Evolutionary conservation across 139 green algal species (phyloP).

Genomic region (Axilococcus clingmanii): DNA sequence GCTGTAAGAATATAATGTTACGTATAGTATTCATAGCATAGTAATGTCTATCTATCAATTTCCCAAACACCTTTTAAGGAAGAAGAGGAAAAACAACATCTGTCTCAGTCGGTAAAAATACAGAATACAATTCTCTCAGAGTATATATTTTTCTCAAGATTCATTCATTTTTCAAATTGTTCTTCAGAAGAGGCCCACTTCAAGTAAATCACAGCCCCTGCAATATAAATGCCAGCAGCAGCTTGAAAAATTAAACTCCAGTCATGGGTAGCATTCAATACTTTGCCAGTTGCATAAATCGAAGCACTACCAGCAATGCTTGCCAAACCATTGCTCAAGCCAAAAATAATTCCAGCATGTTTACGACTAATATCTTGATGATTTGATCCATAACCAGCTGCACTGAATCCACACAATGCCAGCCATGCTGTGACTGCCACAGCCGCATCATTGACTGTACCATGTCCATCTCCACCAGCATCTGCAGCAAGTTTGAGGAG

Average conservation of each 20-base stretch:
- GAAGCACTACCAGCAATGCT: conserved; percentile 44
- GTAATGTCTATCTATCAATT: too few species aligned
- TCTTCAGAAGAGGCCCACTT: conserved; percentile 40
- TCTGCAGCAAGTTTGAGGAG: conserved; percentile 42
- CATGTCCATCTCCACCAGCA: not conserved
- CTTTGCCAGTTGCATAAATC: conserved; percentile 41
- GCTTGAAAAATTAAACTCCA: conserved; percentile 50
- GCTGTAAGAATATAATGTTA: too few species aligned
- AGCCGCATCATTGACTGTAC: conserved; percentile 25
- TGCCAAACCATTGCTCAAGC: conserved; percentile 61
- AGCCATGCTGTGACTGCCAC: conserved; percentile 35
- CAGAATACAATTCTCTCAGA: not conserved
- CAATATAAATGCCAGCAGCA: conserved; percentile 43
- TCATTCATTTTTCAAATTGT: conserved; percentile 44
- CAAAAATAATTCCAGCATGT: conserved; percentile 63
- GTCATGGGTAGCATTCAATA: conserved; percentile 31
- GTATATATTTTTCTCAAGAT: not conserved
- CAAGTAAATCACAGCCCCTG: conserved; percentile 32
- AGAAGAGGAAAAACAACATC: conserved; percentile 1
- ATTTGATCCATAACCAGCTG: conserved; percentile 62
- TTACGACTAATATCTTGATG: conserved; percentile 66
- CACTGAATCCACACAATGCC: conserved; percentile 35
- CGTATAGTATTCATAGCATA: too few species aligned
- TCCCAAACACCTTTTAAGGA: too few species aligned
- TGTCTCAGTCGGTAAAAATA: not conserved